phyloP scores from a whole-genome alignment of 371 early-diverging fungal genomes.

The Mucor lusitanicus region DNA sequence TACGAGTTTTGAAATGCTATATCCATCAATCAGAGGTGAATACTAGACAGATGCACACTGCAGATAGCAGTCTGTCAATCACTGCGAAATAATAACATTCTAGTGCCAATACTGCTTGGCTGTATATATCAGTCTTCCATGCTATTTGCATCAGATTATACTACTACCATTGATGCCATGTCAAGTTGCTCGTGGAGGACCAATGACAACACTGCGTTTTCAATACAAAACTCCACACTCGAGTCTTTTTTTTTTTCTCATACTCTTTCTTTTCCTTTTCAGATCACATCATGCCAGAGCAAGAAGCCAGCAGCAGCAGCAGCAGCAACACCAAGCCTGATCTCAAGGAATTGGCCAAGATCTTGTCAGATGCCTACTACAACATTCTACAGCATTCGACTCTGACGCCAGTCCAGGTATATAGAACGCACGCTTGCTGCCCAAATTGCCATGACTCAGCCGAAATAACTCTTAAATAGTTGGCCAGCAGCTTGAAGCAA shows the following conservation, averaged over 20 bases:
- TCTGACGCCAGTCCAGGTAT: slow-evolving; percentile 23
- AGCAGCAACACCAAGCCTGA: slow-evolving; percentile 13
- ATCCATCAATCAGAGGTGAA: too few relatives aligned
- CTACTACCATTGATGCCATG: background rate
- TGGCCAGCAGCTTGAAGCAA: slow-evolving; percentile 26
- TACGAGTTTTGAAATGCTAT: too few relatives aligned
- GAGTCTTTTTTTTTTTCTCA: background rate
- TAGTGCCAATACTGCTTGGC: too few relatives aligned
- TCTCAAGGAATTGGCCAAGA: slow-evolving; percentile 38
- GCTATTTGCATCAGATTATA: too few relatives aligned
- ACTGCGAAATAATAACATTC: too few relatives aligned
- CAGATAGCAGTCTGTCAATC: too few relatives aligned
- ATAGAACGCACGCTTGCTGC: too few relatives aligned
- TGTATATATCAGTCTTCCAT: too few relatives aligned
- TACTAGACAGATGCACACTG: too few relatives aligned
- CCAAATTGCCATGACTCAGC: background rate
- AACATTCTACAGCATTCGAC: slow-evolving; percentile 30
- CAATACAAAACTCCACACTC: background rate
- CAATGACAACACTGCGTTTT: background rate
- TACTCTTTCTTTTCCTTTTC: background rate
- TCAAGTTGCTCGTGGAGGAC: background rate
- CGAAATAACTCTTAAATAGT: slow-evolving; percentile 17
- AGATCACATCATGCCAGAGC: background rate
- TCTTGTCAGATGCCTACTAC: slow-evolving; percentile 42
- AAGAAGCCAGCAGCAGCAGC: background rate